phyloP scores from a whole-genome alignment of 139 green algal genomes.

The Spirogloea muscicola region DNA sequence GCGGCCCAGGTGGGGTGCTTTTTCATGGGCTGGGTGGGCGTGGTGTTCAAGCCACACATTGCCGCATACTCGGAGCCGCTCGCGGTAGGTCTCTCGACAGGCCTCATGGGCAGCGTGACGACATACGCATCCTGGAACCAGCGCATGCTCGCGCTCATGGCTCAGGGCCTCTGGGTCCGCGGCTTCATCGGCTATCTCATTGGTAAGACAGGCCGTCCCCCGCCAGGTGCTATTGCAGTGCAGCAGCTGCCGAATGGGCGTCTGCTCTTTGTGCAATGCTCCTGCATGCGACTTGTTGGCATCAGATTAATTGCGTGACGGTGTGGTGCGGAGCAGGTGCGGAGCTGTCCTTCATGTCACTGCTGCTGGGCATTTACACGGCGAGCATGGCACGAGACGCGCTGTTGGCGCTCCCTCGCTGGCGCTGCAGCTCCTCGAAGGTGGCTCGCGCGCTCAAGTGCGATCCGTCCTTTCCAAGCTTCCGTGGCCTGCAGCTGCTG shows the following conservation, averaged over 20 bases:
- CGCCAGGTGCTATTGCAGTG: neutral
- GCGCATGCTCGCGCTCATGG: constrained; percentile 34
- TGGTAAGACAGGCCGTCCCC: constrained; percentile 13
- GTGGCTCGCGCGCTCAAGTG: no score
- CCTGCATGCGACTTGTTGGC: neutral
- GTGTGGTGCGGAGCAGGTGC: neutral
- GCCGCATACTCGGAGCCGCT: constrained; percentile 33
- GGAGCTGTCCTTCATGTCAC: constrained; percentile 32
- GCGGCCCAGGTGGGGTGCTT: constrained; percentile 39
- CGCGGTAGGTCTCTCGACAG: constrained; percentile 29
- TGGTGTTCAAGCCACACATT: constrained; percentile 23
- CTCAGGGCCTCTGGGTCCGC: constrained; percentile 25
- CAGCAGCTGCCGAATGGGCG: neutral
- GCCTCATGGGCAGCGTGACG: constrained; percentile 33
- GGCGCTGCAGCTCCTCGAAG: no score
- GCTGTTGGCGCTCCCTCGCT: no score
- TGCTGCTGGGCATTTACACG: constrained; percentile 32
- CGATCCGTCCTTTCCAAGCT: no score
- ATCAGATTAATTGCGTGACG: neutral
- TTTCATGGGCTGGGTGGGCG: constrained; percentile 34
- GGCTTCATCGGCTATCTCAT: constrained; percentile 33
- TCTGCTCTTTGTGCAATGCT: neutral
- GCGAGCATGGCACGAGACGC: no score
- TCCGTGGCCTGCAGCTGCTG: no score
- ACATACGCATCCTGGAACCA: constrained; percentile 42